Percentiles rank a stretch among this genome's conserved stretches.
phyloP scores from a whole-genome alignment of 140 eudicot genomes.

The Anethum foeniculum region DNA sequence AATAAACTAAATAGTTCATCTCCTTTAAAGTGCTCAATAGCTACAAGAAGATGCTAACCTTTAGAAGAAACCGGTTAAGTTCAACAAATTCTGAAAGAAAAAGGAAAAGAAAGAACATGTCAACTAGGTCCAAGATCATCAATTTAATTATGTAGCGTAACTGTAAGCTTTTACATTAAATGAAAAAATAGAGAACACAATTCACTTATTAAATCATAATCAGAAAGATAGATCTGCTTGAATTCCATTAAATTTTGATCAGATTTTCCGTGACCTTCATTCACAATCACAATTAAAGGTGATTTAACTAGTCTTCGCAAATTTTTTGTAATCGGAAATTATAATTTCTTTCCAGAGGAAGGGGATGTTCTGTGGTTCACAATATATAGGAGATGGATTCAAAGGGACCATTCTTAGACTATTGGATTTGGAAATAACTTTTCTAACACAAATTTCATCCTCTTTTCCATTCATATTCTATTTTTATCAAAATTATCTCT shows the following conservation, averaged over 20 bases:
- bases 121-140: background rate
- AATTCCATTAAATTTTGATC: background rate
- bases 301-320: background rate
- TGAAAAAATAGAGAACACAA: background rate
- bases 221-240: background rate
- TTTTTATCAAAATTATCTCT: background rate
- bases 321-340: background rate
- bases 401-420: background rate
- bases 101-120: constrained; percentile 7
- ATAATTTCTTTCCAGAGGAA: background rate
- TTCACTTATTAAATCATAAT: background rate
- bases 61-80: constrained; percentile 72
- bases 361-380: background rate
- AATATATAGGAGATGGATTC: background rate
- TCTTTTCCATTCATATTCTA: background rate
- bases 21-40: background rate
- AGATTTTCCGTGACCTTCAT: background rate
- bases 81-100: constrained; percentile 56
- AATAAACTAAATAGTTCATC: background rate
- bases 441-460: background rate
- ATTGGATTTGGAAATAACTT: background rate
- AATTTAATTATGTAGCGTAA: background rate
- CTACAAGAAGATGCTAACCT: constrained; percentile 44
- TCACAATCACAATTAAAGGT: background rate
- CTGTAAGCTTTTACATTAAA: background rate